Conservation (phyloP, 441 rosid species). For the Populus tomentosa region DNA sequence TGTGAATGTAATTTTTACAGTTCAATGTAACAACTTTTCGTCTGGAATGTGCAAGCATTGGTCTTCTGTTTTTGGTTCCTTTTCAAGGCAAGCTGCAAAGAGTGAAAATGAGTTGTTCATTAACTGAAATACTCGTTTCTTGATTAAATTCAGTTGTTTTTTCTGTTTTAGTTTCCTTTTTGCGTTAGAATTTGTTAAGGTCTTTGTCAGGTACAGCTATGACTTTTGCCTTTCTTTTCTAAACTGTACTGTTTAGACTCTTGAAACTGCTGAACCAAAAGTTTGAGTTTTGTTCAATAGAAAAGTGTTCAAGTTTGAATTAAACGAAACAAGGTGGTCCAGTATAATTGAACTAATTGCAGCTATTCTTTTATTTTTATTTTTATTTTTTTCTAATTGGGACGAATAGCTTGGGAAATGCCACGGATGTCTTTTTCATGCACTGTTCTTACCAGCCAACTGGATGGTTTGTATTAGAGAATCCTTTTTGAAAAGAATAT, state of each 20-base stretch:
- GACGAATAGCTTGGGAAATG: background rate
- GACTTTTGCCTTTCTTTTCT: background rate
- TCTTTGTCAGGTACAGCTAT: background rate
- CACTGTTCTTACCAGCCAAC: background rate
- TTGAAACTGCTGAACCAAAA: background rate
- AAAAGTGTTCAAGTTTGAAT: background rate
- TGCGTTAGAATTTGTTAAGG: background rate
- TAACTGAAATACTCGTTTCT: background rate
- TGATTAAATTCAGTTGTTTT: background rate
- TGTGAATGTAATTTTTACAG: background rate
- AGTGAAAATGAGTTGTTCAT: background rate
- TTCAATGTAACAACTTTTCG: background rate
- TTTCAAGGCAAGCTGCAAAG: background rate
- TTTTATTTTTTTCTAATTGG: background rate
- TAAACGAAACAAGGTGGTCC: background rate
- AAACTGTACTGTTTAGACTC: background rate
- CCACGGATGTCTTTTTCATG: background rate
- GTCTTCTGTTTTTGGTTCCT: background rate
- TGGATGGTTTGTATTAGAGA: conserved; percentile 9
- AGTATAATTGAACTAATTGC: background rate
- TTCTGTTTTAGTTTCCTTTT: background rate
- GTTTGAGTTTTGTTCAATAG: background rate
- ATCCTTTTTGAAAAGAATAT: conserved; percentile 7
- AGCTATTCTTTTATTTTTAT: background rate
- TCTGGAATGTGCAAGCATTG: background rate